Base-by-base conservation (phyloP, 139 green algal genomes). In the Gonium pectorale region DNA sequence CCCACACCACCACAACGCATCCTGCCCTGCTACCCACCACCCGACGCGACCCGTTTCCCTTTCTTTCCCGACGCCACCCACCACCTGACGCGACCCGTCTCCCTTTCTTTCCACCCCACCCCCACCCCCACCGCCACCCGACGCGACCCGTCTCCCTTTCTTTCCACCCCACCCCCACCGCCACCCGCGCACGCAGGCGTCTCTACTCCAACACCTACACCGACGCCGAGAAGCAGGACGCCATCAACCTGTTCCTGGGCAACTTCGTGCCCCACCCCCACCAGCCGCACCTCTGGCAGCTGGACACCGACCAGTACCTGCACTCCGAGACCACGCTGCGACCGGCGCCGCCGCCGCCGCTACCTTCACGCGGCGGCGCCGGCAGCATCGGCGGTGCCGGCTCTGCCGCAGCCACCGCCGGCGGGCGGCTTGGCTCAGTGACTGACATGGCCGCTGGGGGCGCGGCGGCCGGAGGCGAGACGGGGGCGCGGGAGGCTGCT, bases 241-340 rank as follows among this genome's bases (percentile, higher is more conserved):
- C 95, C 60, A 98, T 99, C 87, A 98, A 99, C 90, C 89, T 99
- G 33, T 98, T 99, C 79, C 92, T 99, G 60, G 96, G 96, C 43
- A 90, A 94, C 84, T 96, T 94, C 52, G 74, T 89, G 37, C 88
- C 91, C 0, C n/a, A 51, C 1, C 88, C 87, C 24, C 90, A 89
- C 60, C 88, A 92, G 70, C 90, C 93, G 3, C 86, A 90, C 11
- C 46, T 98, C 6, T 98, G 95, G 95, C 94, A 97, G 67, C 93
- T 98, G 35, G 94, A 95, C 73, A 90, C 82, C 0, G 95, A 98
- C 75, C 81, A 94, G 52, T 96, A 96, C 90, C 90, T 98, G 66
- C 95, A 97, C 86, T 72, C 59, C 41, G 75, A 82, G 51, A 82
- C 59, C 75, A 82, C 75, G 11, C 38, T 62, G 59, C 59, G 59